These are phyloP conservation scores for Geosmithia flava DNA, from an alignment of 2,329 filamentous ascomycete genomes.

Conservation along the genomic window DNA sequence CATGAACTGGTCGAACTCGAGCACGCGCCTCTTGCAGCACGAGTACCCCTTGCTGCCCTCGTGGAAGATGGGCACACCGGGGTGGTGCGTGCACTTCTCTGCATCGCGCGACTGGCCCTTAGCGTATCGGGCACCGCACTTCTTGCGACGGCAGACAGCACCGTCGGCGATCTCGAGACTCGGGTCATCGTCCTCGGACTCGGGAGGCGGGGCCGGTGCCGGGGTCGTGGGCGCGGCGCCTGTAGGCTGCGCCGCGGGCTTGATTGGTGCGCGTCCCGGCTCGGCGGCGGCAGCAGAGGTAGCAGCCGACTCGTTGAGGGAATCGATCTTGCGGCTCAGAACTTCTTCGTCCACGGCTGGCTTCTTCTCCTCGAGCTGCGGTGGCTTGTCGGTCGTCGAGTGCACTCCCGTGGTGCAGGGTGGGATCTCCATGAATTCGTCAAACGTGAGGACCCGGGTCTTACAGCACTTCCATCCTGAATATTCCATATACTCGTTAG, in stretches of 20 bases:
- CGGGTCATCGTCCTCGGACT: slow-evolving; percentile 82
- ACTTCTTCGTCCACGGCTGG: slow-evolving; percentile 23
- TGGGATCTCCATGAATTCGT: slow-evolving; percentile 88
- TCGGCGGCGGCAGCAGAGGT: slow-evolving; percentile 22
- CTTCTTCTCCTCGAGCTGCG: slow-evolving; percentile 51
- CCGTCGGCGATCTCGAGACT: slow-evolving; percentile 60
- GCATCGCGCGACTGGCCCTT: slow-evolving; percentile 45
- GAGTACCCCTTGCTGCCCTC: slow-evolving; percentile 97
- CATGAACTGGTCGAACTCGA: slow-evolving; percentile 98
- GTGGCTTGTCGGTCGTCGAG: slow-evolving; percentile 67
- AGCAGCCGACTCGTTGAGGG: slow-evolving; percentile 32
- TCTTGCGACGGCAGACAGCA: slow-evolving; percentile 64
- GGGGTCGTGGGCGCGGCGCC: slow-evolving; percentile 32
- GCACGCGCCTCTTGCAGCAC: slow-evolving; percentile 87
- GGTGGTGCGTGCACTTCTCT: slow-evolving; percentile 80
- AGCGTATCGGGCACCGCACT: slow-evolving; percentile 57
- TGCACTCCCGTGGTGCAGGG: slow-evolving; percentile 92
- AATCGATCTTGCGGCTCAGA: slow-evolving; percentile 35
- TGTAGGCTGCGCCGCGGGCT: slow-evolving; percentile 19
- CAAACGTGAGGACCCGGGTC: slow-evolving; percentile 88
- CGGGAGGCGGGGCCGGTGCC: slow-evolving; percentile 48
- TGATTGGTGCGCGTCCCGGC: slow-evolving; percentile 26
- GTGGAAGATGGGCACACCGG: slow-evolving; percentile 86
- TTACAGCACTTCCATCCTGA: slow-evolving; percentile 99
- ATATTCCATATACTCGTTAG: background rate